Base-by-base conservation (phyloP, 805 yeast genomes). In the Wickerhamiella galacta region DNA sequence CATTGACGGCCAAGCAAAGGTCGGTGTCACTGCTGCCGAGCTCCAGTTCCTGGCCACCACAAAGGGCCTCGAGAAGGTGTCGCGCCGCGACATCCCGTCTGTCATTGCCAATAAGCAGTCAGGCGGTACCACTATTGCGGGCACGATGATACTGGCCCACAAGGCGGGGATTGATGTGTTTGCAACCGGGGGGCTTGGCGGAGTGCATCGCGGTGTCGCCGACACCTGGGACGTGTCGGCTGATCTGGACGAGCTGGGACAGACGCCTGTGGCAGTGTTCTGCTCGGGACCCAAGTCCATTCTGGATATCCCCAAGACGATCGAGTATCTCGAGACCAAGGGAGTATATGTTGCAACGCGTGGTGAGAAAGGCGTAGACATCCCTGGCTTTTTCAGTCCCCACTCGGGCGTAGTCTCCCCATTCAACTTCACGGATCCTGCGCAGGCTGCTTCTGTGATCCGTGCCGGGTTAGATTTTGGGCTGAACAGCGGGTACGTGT, bases 151-250 rank as follows among this genome's bases (percentile, higher is more conserved):
- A 15, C 52, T 83, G 14, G 73, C 94, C 1, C 62, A 72, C 33
- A 47, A 56, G 45, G 83, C 85, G 0, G 90, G 92, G 0, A 78
- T 82, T 43, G 65, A 69, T 43, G 81, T 83, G 9, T 83, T 82
- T 61, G 90, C 92, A 1, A 83, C 95, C 2, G 95, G 95, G 20
- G 95, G 95, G 1, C 61, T 82, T 14, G 95, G 95, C 15, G 95
- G 95, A 15, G 93, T 81, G 8, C 93, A 82, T 46, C 64, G 80
- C 35, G 78, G 77, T 6, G 87, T 78, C 15, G 76, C 77, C 35
- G 42, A 55, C 19, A 70, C 83, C 2, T 66, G 80, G 72, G 95
- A 82, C 52, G 61, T 82, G 16, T 73, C 85, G 45, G 93, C 93
- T 2, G 95, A 82, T 53, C 63, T 82, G 40, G 85, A 81, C 31